phyloP scores from a whole-genome alignment of 2,329 filamentous ascomycete genomes.

The Huntiella decipiens region DNA sequence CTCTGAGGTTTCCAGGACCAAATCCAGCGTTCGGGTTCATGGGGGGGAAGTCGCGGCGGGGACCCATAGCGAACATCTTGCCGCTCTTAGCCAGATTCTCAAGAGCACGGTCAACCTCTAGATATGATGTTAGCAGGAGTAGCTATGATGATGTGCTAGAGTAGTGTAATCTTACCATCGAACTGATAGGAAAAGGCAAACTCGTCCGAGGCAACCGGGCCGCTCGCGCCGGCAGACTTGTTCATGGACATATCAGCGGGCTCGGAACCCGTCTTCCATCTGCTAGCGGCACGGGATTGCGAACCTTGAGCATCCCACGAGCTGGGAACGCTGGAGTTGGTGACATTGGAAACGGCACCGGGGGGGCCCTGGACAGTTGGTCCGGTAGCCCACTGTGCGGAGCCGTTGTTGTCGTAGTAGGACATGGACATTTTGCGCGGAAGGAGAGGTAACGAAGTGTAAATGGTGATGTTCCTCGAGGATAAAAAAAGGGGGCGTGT shows the following conservation, averaged over 20 bases:
- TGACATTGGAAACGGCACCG: neutral
- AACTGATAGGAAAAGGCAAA: conserved; percentile 73
- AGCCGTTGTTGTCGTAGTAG: conserved; percentile 10
- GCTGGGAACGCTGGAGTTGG: conserved; percentile 15
- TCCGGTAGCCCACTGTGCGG: conserved; percentile 9
- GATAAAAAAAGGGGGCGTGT: no score
- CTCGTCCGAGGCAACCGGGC: conserved; percentile 56
- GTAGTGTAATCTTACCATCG: conserved; percentile 45
- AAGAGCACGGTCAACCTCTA: conserved; percentile 88
- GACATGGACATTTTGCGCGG: conserved; percentile 3
- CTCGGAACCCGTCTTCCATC: conserved; percentile 7
- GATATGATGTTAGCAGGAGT: neutral
- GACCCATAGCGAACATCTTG: conserved; percentile 60
- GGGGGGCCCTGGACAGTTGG: conserved; percentile 6
- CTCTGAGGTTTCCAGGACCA: conserved; percentile 14
- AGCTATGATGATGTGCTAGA: neutral
- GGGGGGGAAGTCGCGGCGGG: conserved; percentile 61
- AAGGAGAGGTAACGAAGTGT: neutral
- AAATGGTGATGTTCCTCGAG: neutral
- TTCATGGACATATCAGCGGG: conserved; percentile 1
- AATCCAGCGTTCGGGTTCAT: conserved; percentile 31
- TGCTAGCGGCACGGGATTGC: conserved; percentile 19
- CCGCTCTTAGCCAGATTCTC: conserved; percentile 95
- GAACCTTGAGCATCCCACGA: conserved; percentile 29
- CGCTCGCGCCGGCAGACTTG: conserved; percentile 44